Evolutionary conservation across 805 yeast species (phyloP).

Genomic region (Tetrapisispora nanseiensis): DNA sequence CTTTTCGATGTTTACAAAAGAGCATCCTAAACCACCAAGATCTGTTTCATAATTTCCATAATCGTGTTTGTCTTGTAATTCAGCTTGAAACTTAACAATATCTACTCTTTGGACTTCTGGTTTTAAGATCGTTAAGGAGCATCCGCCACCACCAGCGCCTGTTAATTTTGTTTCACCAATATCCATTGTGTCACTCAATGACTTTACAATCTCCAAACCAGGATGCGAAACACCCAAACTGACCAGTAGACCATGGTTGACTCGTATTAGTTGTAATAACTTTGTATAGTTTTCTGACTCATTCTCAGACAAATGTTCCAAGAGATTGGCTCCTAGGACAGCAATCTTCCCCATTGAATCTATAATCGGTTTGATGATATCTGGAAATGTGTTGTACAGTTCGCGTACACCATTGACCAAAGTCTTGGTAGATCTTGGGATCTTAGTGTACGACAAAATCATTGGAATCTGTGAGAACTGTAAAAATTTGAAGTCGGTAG

Average conservation of each 20-base stretch:
- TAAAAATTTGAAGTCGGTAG: conserved; percentile 20
- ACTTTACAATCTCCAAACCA: conserved; percentile 64
- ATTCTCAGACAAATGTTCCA: conserved; percentile 35
- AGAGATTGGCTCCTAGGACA: conserved; percentile 7
- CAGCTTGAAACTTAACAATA: conserved; percentile 27
- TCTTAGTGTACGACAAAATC: conserved; percentile 71
- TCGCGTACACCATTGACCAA: conserved; percentile 69
- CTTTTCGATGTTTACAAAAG: conserved; percentile 1
- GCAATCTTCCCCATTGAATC: conserved; percentile 72
- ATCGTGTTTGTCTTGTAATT: conserved; percentile 35
- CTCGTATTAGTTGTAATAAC: conserved; percentile 54
- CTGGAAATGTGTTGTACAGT: conserved; percentile 42
- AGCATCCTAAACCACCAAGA: conserved; percentile 80
- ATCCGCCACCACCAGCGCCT: conserved; percentile 99
- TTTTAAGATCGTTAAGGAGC: conserved; percentile 78
- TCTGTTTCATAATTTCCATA: conserved; percentile 70
- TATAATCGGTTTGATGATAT: conserved; percentile 46
- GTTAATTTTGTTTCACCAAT: conserved; percentile 89
- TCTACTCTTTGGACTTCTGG: conserved; percentile 32
- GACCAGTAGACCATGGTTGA: conserved; percentile 81
- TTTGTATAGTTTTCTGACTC: conserved; percentile 27
- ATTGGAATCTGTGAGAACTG: conserved; percentile 62
- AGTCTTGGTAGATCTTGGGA: conserved; percentile 81
- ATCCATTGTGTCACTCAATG: conserved; percentile 48
- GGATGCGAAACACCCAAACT: conserved; percentile 92